These are phyloP conservation scores for Cercospora zeina DNA, from an alignment of 2,329 filamentous ascomycete genomes.

Conservation along the genomic window DNA sequence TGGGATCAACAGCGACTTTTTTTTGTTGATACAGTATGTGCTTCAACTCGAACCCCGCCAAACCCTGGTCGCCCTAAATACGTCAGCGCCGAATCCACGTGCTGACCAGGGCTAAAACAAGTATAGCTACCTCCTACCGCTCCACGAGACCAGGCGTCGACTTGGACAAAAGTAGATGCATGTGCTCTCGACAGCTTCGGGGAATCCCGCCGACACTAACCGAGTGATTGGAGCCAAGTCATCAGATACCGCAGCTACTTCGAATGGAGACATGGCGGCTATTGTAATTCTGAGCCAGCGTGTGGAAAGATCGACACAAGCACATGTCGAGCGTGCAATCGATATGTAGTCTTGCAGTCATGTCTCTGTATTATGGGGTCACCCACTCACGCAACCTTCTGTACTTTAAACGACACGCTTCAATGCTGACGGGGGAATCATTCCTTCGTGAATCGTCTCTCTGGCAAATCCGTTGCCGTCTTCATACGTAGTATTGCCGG, in stretches of 20 bases:
- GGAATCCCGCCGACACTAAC: too few species aligned
- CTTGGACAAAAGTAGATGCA: too few species aligned
- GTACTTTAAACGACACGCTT: not conserved
- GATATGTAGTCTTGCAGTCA: not conserved
- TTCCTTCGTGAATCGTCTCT: constrained; percentile 6
- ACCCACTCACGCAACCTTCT: not conserved
- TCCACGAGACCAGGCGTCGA: too few species aligned
- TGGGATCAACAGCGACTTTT: not conserved
- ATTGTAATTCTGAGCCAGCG: too few species aligned
- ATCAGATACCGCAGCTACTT: too few species aligned
- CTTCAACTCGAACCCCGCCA: not conserved
- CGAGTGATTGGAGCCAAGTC: too few species aligned
- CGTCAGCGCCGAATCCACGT: not conserved
- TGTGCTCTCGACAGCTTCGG: too few species aligned
- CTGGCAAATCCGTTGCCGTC: not conserved
- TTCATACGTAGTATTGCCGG: constrained; percentile 37
- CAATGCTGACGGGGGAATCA: not conserved
- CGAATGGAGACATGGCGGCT: too few species aligned
- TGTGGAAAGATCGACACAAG: too few species aligned
- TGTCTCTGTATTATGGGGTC: not conserved
- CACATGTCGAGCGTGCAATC: too few species aligned
- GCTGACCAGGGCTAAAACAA: not conserved
- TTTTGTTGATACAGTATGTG: not conserved
- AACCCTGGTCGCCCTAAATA: not conserved
- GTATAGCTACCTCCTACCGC: too few species aligned